Evolutionary conservation across 306 rosid genomes (phyloP).

Genomic region (Cercis canadensis): DNA sequence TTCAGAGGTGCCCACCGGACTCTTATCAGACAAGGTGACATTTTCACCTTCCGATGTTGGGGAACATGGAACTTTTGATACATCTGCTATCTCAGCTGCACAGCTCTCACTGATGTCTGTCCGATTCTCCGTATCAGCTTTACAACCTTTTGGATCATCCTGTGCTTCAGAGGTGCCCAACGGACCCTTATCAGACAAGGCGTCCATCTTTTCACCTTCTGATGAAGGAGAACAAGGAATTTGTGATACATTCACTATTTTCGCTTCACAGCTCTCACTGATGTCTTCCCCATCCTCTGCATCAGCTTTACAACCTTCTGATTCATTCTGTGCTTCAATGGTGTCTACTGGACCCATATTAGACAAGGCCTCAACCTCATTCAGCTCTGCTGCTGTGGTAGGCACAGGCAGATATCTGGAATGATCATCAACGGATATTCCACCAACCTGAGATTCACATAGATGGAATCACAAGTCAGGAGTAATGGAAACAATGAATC

Average conservation of each 20-base stretch:
- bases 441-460: constrained; percentile 3
- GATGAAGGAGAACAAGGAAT: too few relatives aligned
- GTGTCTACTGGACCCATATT: constrained; percentile 11
- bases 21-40: constrained; percentile 19
- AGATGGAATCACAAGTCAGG: constrained; percentile 7
- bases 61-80: constrained; percentile 26
- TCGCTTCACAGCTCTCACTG: too few relatives aligned
- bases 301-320: too few relatives aligned
- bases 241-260: too few relatives aligned
- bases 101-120: constrained; percentile 23
- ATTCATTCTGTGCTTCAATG: too few relatives aligned
- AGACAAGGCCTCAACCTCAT: constrained; percentile 23
- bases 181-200: too few relatives aligned
- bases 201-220: too few relatives aligned
- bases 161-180: constrained; percentile 18
- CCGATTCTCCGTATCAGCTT: constrained; percentile 24
- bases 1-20: not conserved
- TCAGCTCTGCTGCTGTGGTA: constrained; percentile 11
- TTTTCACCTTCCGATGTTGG: not conserved
- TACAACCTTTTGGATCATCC: constrained; percentile 34
- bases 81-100: constrained; percentile 30
- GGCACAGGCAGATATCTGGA: not conserved
- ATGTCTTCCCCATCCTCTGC: too few relatives aligned
- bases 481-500: too few relatives aligned
- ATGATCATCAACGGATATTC: too few relatives aligned